Base-by-base conservation (phyloP, 306 rosid species). In the Sphenostylis stenocarpa region DNA sequence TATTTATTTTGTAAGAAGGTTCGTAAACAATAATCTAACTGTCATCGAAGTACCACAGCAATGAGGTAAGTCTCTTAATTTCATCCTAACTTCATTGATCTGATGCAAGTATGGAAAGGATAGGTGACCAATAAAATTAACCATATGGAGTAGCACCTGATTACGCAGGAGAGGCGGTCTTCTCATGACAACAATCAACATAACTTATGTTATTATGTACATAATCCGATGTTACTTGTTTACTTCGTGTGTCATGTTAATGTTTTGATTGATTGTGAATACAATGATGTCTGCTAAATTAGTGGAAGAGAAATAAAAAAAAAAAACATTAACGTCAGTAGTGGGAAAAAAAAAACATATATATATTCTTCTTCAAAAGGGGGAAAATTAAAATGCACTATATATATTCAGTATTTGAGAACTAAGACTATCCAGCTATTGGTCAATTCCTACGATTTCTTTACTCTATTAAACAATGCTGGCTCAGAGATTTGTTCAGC, bases 351-450 rank as follows among this genome's bases (percentile, higher is more conserved):
- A 5, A 65, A 15, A 29, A 20, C 26, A 71, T 36, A 65, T 34
- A 47, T 77, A 48, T 62, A 28, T 41, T 58, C 23, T 34, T 36
- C 68, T 71, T 55, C 65, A 17, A n/a, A 7, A 13, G 43, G 24
- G 4, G 23, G 15, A 11, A 34, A 41, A 43, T 6, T 29, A 82
- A 83, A 71, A 76, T 66, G 43, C 43, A 38, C 43, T 38, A 38
- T 38, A 36, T 82, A 61, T 86, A 66, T 78, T 79, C 76, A 73
- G 85, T 84, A 80, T 80, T 82, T 69, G 66, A 77, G 80, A 68
- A 68, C 81, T 70, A 84, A 82, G 45, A 71, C 84, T 88, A 77
- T 81, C 74, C 85, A 68, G 66, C 93, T 79, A 84, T 81, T 79
- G 64, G 83, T 89, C 80, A 79, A 76, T 78, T 69, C 82, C 92